Evolutionary conservation across 305 asterid genomes (phyloP).

Genomic region (Solanum hybrid): DNA sequence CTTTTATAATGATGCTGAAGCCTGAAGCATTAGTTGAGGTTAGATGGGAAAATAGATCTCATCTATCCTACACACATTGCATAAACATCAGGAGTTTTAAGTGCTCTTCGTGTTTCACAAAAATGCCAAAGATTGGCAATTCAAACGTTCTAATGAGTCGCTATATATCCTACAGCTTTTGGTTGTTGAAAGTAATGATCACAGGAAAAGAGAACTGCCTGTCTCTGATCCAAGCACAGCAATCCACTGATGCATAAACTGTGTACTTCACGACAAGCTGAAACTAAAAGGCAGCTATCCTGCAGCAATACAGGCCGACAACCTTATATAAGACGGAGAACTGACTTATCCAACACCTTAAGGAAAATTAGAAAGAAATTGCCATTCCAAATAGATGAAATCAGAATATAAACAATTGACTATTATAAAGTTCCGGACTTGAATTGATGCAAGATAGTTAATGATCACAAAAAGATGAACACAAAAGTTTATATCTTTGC

Average conservation of each 20-base stretch:
- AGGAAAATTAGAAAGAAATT: neutral
- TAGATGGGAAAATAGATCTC: neutral
- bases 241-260: neutral
- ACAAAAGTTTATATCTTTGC: neutral
- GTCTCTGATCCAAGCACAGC: neutral
- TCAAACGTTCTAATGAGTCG: neutral
- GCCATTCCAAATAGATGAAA: neutral
- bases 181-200: neutral
- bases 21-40: neutral
- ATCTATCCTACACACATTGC: neutral
- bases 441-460: neutral
- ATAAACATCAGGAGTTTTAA: neutral
- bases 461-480: neutral
- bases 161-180: neutral
- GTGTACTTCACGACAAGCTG: neutral
- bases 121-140: neutral
- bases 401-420: neutral
- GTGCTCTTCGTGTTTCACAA: neutral
- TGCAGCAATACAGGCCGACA: neutral
- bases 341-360: neutral
- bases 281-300: neutral
- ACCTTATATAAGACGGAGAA: neutral
- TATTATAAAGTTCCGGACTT: neutral
- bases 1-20: neutral
- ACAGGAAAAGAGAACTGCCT: neutral